phyloP scores from a whole-genome alignment of 2,329 filamentous ascomycete genomes.

The Botrytis byssoidea region DNA sequence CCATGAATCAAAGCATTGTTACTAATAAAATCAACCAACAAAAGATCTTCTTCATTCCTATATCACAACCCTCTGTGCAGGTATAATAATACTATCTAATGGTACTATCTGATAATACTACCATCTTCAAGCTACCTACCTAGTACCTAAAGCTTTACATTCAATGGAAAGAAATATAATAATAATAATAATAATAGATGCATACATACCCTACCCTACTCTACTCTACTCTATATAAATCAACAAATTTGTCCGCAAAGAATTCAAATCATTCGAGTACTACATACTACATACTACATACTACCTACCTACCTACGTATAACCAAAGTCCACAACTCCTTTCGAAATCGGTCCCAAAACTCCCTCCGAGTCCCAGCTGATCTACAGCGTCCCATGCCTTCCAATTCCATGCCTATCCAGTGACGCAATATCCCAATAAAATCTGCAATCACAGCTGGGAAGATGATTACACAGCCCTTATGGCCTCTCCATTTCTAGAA shows the following conservation, averaged over 20 bases:
- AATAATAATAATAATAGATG: neutral
- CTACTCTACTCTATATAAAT: too few species aligned
- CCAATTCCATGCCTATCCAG: neutral
- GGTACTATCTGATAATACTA: too few species aligned
- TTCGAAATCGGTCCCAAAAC: neutral
- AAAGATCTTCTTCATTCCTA: too few species aligned
- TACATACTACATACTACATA: too few species aligned
- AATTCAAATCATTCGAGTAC: neutral
- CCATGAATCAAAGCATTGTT: too few species aligned
- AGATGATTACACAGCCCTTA: neutral
- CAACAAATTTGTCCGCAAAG: neutral
- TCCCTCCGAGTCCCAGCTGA: conserved; percentile 2
- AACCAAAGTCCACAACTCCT: neutral
- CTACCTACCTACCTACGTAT: too few species aligned
- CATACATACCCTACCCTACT: too few species aligned
- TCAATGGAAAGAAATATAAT: neutral
- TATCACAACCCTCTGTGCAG: too few species aligned
- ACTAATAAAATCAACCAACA: too few species aligned
- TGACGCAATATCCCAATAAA: neutral
- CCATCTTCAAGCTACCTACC: neutral
- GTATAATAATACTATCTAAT: too few species aligned
- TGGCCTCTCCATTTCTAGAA: neutral
- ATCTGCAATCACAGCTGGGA: neutral
- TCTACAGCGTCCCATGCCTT: neutral
- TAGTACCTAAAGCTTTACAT: too few species aligned